Evolutionary conservation across 2,329 filamentous ascomycete species (phyloP).

Genomic region (Beauveria varroae): DNA sequence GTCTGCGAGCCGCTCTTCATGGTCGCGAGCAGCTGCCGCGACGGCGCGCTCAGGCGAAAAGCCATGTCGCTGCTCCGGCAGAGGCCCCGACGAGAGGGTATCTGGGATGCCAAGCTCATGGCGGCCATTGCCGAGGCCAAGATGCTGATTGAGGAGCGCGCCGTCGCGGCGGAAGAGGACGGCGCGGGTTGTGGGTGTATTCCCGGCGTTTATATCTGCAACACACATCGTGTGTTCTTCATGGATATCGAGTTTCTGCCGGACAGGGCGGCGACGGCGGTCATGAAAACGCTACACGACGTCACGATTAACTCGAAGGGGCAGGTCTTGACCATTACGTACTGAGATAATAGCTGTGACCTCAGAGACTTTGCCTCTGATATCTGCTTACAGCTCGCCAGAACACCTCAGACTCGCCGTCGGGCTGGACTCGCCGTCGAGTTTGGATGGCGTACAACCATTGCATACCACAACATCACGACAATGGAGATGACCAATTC

Average conservation of each 20-base stretch:
- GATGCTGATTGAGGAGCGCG: slow-evolving; percentile 11
- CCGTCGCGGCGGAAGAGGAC: not conserved
- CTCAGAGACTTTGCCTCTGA: no score
- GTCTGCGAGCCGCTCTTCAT: slow-evolving; percentile 12
- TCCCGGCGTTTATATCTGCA: slow-evolving; percentile 1
- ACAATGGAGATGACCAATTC: not conserved
- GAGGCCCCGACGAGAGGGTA: slow-evolving; percentile 8
- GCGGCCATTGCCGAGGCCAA: slow-evolving; percentile 11
- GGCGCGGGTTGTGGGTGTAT: not conserved
- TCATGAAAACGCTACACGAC: slow-evolving; percentile 9
- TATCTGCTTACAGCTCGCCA: not conserved
- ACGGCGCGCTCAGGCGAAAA: not conserved
- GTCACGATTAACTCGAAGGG: not conserved
- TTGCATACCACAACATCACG: not conserved
- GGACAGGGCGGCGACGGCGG: not conserved
- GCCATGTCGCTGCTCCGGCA: slow-evolving; percentile 8
- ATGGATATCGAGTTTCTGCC: slow-evolving; percentile 8
- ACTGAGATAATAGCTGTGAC: not conserved
- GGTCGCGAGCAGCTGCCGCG: slow-evolving; percentile 3
- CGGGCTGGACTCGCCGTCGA: not conserved
- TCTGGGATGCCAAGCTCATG: slow-evolving; percentile 11
- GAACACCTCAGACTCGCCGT: not conserved
- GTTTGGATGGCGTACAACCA: not conserved
- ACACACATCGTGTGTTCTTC: slow-evolving; percentile 7
- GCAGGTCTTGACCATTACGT: not conserved